A percentile compares a stretch with the other conserved stretches of the same genome.
These are phyloP conservation scores for Penicillium nucicola DNA, from an alignment of 495 filamentous ascomycete species.

Conservation along the genomic window DNA sequence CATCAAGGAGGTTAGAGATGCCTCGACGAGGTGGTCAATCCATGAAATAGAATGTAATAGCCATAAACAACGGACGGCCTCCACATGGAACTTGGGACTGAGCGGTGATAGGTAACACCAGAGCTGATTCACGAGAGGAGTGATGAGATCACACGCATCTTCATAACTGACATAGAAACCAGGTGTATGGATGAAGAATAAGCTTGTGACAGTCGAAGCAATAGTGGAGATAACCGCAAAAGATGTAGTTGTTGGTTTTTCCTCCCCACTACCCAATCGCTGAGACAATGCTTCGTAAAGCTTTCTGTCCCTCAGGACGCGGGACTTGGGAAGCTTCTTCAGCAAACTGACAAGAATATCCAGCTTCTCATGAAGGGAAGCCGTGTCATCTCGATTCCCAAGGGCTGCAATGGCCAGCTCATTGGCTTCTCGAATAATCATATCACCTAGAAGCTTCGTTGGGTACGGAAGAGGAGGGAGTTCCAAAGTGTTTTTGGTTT, in stretches of 20 bases:
- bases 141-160: constrained; percentile 63
- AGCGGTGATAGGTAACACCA: constrained; percentile 79
- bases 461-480: constrained; percentile 54
- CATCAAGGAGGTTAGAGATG: constrained; percentile 74
- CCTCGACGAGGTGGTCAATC: constrained; percentile 65
- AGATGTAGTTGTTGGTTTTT: constrained; percentile 27
- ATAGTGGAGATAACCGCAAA: constrained; percentile 55
- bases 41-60: constrained; percentile 68
- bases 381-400: constrained; percentile 15
- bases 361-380: constrained; percentile 37
- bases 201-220: constrained; percentile 56
- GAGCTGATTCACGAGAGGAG: constrained; percentile 62
- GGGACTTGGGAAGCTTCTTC: constrained; percentile 53
- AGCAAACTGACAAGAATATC: constrained; percentile 55
- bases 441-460: constrained; percentile 51
- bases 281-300: constrained; percentile 56
- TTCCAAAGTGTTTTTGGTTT: constrained; percentile 42
- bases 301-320: constrained; percentile 48
- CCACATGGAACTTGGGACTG: constrained; percentile 88
- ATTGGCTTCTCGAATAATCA: constrained; percentile 60
- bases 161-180: constrained; percentile 49
- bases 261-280: constrained; percentile 17
- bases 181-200: constrained; percentile 52
- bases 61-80: constrained; percentile 84
- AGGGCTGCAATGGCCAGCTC: constrained; percentile 47